Percentiles rank a stretch among this genome's conserved stretches.
phyloP scores from a whole-genome alignment of 345 rosid species.

The Moricandia moricandioides region DNA sequence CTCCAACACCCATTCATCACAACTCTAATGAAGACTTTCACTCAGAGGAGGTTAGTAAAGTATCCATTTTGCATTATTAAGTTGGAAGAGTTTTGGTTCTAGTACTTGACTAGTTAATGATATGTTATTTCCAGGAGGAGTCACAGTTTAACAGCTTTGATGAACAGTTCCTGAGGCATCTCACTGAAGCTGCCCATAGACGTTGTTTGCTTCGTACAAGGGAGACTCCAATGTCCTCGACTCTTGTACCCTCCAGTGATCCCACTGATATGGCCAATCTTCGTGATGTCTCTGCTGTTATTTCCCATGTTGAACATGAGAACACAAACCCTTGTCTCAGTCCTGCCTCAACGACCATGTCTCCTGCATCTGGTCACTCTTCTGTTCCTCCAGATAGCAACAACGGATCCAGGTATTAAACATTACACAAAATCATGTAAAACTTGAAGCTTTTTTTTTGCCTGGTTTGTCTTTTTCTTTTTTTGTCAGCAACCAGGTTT shows the following conservation, averaged over 20 bases:
- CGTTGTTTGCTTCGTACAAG: slow-evolving; percentile 53
- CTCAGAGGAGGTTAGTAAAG: slow-evolving; percentile 48
- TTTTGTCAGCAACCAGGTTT: no score
- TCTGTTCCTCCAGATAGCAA: slow-evolving; percentile 38
- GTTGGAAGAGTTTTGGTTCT: background rate
- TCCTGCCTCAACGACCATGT: slow-evolving; percentile 33
- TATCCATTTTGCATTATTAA: background rate
- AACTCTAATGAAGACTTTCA: slow-evolving; percentile 42
- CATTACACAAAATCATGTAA: background rate
- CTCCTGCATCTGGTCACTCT: slow-evolving; percentile 40
- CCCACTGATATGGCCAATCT: slow-evolving; percentile 23
- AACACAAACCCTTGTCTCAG: slow-evolving; percentile 29
- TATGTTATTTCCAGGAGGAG: slow-evolving; percentile 43
- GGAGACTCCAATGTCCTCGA: slow-evolving; percentile 41
- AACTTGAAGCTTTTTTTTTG: no score
- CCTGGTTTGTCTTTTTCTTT: no score
- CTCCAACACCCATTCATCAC: slow-evolving; percentile 29
- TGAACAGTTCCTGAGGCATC: slow-evolving; percentile 60
- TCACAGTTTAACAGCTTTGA: slow-evolving; percentile 53
- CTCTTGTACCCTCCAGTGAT: slow-evolving; percentile 32
- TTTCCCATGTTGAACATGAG: slow-evolving; percentile 20
- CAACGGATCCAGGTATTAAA: slow-evolving; percentile 49
- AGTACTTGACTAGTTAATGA: background rate
- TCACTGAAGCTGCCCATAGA: slow-evolving; percentile 55
- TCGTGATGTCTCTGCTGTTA: slow-evolving; percentile 4